Base-by-base conservation (phyloP, 2,329 filamentous ascomycete genomes). In the Pseudogymnoascus sp. region DNA sequence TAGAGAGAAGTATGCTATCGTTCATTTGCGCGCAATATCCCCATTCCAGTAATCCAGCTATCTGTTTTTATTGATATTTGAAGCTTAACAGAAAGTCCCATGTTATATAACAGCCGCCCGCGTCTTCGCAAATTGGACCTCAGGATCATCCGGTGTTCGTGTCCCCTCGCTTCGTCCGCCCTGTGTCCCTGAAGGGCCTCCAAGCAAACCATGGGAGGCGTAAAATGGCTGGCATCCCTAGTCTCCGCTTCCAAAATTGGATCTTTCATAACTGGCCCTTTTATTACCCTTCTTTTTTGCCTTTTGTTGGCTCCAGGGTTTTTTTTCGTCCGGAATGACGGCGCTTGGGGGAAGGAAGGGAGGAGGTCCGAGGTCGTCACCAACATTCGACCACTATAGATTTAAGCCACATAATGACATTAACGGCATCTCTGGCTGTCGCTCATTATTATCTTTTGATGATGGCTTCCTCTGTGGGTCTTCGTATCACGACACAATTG, bases 211-310 rank as follows among this genome's bases (percentile, higher is more conserved):
- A 56, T 56, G 28, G 50, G 10, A 34, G 46, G 50, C 50, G 50
- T 36, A 34, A 4, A 56, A n/a, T 56, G 50, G 50, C 16, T 16
- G 50, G 50, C 11, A 5, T 56, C 50, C 50, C 50, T 56, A 56
- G 50, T 56, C 28, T 56, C 50, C 50, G 50, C 28, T 56, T 56
- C 50, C 50, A 56, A 56, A 56, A 56, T 56, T 56, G 50, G 50
- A 56, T 56, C 50, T 5, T 21, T 56, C 28, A 56, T 21, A 56
- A 28, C 28, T 56, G 50, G 50, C 50, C 50, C 50, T 56, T 56
- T 56, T 34, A 56, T 56, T 56, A 56, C 50, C 50, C 50, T 56
- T 34, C 50, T 11, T 53, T 53, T 56, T n/a, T 56, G 10, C n/a
- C 28, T 56, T 11, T 56, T 56, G 50, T 34, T 56, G 28, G 50